phyloP scores from a whole-genome alignment of 2,329 filamentous ascomycete genomes.

The Catunica adiposa region DNA sequence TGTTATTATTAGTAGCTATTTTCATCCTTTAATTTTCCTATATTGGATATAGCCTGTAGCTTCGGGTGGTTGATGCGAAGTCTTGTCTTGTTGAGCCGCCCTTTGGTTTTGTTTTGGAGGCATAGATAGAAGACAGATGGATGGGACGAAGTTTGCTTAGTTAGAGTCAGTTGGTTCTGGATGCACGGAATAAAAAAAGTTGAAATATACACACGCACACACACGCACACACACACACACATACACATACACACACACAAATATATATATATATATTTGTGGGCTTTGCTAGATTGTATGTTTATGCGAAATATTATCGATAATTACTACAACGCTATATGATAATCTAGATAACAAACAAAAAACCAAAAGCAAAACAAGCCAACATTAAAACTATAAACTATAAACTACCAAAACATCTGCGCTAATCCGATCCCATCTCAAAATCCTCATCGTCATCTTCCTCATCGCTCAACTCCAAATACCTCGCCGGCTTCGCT shows the following conservation, averaged over 20 bases:
- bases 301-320: no score
- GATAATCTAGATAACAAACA: background rate
- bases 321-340: background rate
- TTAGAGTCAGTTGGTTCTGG: no score
- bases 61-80: no score
- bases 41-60: no score
- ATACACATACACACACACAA: no score
- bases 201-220: background rate
- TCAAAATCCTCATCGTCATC: slow-evolving; percentile 14
- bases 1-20: no score
- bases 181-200: background rate
- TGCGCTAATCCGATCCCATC: slow-evolving; percentile 12
- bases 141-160: background rate
- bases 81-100: no score
- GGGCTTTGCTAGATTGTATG: no score
- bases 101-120: no score
- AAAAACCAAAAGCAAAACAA: background rate
- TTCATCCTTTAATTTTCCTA: no score
- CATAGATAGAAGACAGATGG: background rate
- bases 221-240: no score
- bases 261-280: no score
- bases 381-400: background rate
- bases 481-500: slow-evolving; percentile 16
- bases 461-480: slow-evolving; percentile 11
- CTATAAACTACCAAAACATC: background rate